Base-by-base conservation (phyloP, 2,329 filamentous ascomycete species). In the Colletotrichum somersetense region DNA sequence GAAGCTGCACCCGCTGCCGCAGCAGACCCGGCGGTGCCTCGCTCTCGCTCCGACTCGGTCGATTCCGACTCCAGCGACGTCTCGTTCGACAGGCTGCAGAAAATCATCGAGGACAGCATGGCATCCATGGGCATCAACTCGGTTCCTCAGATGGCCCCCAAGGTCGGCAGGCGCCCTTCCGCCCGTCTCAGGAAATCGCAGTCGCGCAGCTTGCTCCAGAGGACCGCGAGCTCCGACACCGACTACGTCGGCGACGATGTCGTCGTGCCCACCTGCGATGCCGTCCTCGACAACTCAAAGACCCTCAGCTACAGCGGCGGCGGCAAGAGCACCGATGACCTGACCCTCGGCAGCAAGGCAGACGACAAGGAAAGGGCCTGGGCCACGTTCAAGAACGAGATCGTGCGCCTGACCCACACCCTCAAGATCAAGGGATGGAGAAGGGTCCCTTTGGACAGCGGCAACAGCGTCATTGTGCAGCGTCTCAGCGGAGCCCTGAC, bases 351-450 rank as follows among this genome's bases (percentile, higher is more conserved):
- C 56, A 83, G 82, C 62, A 85, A 84, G 67, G 84, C 83, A 70
- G 85, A 86, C 50, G 86, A 88, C 42, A 94, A 92, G 78, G 93
- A 96, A 72, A 88, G 86, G 53, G 91, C 91, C 3, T 98, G 96
- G 96, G 79, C 89, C n/a, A 85, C 81, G 11, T 99, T 98, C 87
- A 98, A 98, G 81, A 92, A 91, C 72, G 96, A 99, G 79, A 96
- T 98, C 74, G 88, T 98, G 67, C 92, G 95, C 48, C 87, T 98
- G 70, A 88, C 94, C 0, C 96, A 98, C 80, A 99, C 96, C 0
- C 85, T 99, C 64, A 91, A 91, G 65, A 87, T 98, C 42, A 97
- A 97, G 80, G 94, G 96, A 12, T 99, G 96, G 96, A 90, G 95
- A 65, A 91, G 91, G 72, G 90, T 99, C 0, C 89, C 94, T 0